These are phyloP conservation scores for Cystofilobasidium bisporidii DNA, from an alignment of 768 basidiomycete species.

Conservation along the genomic window DNA sequence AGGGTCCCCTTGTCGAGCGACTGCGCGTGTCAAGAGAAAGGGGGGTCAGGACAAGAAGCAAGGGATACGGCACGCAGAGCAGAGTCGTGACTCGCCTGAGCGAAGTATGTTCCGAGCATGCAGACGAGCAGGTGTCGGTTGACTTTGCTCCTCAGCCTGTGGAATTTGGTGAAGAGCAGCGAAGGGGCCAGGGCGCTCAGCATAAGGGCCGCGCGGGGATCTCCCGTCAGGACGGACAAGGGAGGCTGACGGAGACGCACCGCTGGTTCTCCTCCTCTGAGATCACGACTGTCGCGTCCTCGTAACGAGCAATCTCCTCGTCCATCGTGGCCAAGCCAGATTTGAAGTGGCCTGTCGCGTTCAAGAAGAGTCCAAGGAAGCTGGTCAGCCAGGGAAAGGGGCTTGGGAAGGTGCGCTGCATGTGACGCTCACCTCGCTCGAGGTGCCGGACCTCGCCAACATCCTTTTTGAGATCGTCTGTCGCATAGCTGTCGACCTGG, in stretches of 20 bases:
- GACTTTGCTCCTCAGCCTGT: slow-evolving; percentile 40
- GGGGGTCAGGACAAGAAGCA: not conserved
- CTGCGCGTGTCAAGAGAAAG: too few relatives aligned
- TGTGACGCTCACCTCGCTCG: slow-evolving; percentile 10
- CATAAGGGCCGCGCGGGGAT: too few relatives aligned
- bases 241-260: too few relatives aligned
- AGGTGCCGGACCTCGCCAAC: not conserved
- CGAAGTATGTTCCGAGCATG: slow-evolving; percentile 40
- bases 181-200: not conserved
- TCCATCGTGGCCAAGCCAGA: slow-evolving; percentile 10
- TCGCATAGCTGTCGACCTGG: not conserved
- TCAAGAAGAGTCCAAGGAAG: too few relatives aligned
- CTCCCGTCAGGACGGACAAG: too few relatives aligned
- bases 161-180: too few relatives aligned
- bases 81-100: slow-evolving; percentile 9
- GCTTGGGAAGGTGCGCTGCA: too few relatives aligned
- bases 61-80: slow-evolving; percentile 27
- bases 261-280: slow-evolving; percentile 14
- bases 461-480: not conserved
- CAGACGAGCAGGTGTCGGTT: slow-evolving; percentile 47
- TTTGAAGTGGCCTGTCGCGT: not conserved
- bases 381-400: too few relatives aligned
- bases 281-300: slow-evolving; percentile 6
- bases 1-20: not conserved
- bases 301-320: slow-evolving; percentile 16